Evolutionary conservation across 2,329 filamentous ascomycete genomes (phyloP).

Genomic region (Fusarium globosum): DNA sequence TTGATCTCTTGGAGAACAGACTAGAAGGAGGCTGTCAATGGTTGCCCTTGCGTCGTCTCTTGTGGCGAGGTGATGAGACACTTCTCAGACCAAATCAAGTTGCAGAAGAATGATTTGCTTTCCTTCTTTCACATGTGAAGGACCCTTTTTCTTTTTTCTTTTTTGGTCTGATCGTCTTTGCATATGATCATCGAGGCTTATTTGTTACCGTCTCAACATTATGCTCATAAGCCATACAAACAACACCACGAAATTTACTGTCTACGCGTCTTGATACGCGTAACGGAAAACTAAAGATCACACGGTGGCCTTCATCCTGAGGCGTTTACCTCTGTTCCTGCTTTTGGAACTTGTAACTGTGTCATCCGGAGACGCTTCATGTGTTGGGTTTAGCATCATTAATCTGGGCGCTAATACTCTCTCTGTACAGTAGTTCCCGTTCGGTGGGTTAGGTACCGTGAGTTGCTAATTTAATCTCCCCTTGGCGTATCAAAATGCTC

Average conservation of each 20-base stretch:
- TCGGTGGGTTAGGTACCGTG: conserved; percentile 6
- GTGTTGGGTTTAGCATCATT: conserved; percentile 22
- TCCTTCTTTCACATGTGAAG: conserved; percentile 30
- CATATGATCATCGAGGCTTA: conserved; percentile 16
- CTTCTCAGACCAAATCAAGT: conserved; percentile 29
- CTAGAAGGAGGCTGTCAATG: conserved; percentile 29
- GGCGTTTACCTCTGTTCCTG: conserved; percentile 8
- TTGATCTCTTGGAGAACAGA: conserved; percentile 14
- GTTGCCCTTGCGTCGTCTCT: conserved; percentile 29
- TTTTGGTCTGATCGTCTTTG: conserved; percentile 6
- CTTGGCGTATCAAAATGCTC: conserved; percentile 3
- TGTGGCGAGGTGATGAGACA: conserved; percentile 37
- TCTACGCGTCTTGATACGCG: conserved; percentile 30
- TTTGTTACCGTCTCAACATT: conserved; percentile 10
- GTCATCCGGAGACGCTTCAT: conserved; percentile 6
- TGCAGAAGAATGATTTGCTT: conserved; percentile 18
- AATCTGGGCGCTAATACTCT: conserved; percentile 15
- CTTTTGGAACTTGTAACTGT: conserved; percentile 1
- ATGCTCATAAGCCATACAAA: conserved; percentile 4
- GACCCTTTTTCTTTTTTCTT: conserved; percentile 19
- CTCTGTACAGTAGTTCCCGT: conserved; percentile 15
- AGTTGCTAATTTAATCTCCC: conserved; percentile 20
- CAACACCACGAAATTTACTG: conserved; percentile 11
- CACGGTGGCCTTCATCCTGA: neutral
- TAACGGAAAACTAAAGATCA: neutral